phyloP scores from a whole-genome alignment of 176 grass and related monocot genomes.

The Musa beccarii region DNA sequence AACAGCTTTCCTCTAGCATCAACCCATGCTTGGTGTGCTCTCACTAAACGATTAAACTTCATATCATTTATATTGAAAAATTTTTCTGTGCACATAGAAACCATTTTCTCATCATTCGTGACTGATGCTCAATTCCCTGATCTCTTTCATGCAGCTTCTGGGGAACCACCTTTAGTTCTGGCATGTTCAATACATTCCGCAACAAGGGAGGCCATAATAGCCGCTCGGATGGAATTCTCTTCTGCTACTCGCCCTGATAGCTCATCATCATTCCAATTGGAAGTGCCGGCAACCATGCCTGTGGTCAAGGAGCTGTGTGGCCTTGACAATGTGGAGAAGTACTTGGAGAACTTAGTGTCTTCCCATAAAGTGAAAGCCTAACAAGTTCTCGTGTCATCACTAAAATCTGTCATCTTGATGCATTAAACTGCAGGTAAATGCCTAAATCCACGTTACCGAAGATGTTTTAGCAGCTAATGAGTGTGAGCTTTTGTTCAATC shows the following conservation, averaged over 20 bases:
- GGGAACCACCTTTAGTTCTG: slow-evolving; percentile 83
- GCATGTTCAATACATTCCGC: slow-evolving; percentile 76
- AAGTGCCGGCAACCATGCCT: slow-evolving; percentile 68
- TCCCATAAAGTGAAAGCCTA: slow-evolving; percentile 9
- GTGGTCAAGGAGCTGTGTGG: slow-evolving; percentile 71
- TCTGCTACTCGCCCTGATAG: slow-evolving; percentile 2
- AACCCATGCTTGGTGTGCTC: no score
- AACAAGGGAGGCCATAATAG: slow-evolving; percentile 52
- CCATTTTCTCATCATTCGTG: background rate
- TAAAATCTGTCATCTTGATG: no score
- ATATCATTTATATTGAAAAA: no score
- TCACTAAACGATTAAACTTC: no score
- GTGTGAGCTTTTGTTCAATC: no score
- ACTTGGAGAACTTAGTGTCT: slow-evolving; percentile 37
- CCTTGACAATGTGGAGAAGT: slow-evolving; percentile 67
- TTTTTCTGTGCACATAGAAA: no score
- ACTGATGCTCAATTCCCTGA: background rate
- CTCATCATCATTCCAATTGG: slow-evolving; percentile 16
- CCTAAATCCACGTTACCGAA: no score
- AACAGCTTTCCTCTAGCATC: no score
- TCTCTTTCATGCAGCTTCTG: slow-evolving; percentile 47
- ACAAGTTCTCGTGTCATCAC: background rate
- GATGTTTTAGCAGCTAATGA: no score
- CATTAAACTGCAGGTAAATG: no score
- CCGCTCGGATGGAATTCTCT: slow-evolving; percentile 39